Evolutionary conservation across 768 basidiomycete genomes (phyloP), one percentile per base, ranked within the genome.

Genomic region (Piloderma croceum): DNA sequence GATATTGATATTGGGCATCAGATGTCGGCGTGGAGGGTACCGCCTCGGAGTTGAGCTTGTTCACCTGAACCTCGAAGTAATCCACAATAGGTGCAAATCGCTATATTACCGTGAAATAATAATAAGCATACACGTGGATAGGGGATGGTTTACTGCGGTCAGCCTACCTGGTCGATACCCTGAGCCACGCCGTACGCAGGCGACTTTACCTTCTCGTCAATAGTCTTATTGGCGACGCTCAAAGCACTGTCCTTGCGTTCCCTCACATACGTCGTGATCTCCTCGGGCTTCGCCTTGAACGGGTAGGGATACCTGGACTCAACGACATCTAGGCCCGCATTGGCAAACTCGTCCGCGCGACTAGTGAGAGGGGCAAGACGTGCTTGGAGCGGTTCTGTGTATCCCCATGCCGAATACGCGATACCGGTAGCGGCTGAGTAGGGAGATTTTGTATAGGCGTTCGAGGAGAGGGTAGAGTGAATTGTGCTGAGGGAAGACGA

Each of bases 251-350:
- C 69, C 13, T 67, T 65, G 37, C 58, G 56, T 24, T 63, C 54
- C 44, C 67, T 67, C 31, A 76, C 52, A 45, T 71, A 71, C 13
- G 63, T 61, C 19, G 61, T 52, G 23, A 76, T 61, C 3, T 76
- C 73, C 43, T 70, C 71, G 10, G 74, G 66, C 31, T 62, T 63
- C 19, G 66, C 62, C 38, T 68, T 61, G 61, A 77, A 76, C 9
- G 74, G 67, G 52, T 71, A 74, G 11, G 74, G 74, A 52, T 70
- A 75, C 42, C 68, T 66, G 25, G 62, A 58, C 56, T 74, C 64
- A 34, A 77, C 70, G 27, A 44, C 69, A 47, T 76, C 74, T 6
- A 76, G 58, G 12, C 68, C 71, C 53, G 68, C 68, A 61, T 71
- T 70, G 1, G 71, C 76, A 29, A 56, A 60, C 17, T 57, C 70